Percentiles rank a stretch among this genome's conserved stretches.
phyloP scores from a whole-genome alignment of 106 monocot species.

The Apostasia ramifera region DNA sequence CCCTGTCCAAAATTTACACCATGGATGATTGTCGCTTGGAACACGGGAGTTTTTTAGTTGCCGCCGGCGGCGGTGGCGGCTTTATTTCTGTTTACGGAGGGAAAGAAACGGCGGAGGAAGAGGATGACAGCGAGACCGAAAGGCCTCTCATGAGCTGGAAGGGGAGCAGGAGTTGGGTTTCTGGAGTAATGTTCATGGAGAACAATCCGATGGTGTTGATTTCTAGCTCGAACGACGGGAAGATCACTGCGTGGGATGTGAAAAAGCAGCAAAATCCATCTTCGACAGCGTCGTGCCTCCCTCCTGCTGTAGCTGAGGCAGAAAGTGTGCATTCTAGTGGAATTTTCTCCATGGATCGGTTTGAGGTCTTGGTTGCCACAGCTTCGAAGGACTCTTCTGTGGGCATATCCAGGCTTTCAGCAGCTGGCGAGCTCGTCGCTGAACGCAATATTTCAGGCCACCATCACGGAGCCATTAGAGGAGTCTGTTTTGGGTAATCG shows the following conservation, averaged over 20 bases:
- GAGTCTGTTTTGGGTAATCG: constrained; percentile 32
- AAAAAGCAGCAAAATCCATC: constrained; percentile 10
- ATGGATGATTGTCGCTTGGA: constrained; percentile 11
- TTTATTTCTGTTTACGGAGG: constrained; percentile 27
- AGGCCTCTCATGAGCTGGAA: neutral
- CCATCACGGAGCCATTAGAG: constrained; percentile 34
- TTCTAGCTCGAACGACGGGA: constrained; percentile 34
- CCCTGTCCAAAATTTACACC: constrained; percentile 28
- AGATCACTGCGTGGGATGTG: constrained; percentile 23
- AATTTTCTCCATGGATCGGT: constrained; percentile 23
- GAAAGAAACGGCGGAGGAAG: constrained; percentile 4
- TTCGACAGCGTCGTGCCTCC: constrained; percentile 6
- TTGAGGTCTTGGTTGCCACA: constrained; percentile 19
- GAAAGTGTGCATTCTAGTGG: constrained; percentile 25
- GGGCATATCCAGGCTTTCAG: constrained; percentile 16
- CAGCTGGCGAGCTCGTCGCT: constrained; percentile 16
- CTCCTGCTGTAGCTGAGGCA: constrained; percentile 15
- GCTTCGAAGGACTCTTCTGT: constrained; percentile 39
- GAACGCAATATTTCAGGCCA: constrained; percentile 30
- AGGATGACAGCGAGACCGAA: neutral
- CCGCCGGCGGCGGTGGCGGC: constrained; percentile 31
- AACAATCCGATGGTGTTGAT: constrained; percentile 19
- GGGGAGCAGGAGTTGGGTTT: constrained; percentile 26
- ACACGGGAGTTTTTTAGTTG: constrained; percentile 11
- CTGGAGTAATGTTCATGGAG: constrained; percentile 21